Evolutionary conservation across 176 grass and related monocot species (phyloP), one percentile per base, ranked within the genome.

Genomic region (Tillandsia leiboldiana): DNA sequence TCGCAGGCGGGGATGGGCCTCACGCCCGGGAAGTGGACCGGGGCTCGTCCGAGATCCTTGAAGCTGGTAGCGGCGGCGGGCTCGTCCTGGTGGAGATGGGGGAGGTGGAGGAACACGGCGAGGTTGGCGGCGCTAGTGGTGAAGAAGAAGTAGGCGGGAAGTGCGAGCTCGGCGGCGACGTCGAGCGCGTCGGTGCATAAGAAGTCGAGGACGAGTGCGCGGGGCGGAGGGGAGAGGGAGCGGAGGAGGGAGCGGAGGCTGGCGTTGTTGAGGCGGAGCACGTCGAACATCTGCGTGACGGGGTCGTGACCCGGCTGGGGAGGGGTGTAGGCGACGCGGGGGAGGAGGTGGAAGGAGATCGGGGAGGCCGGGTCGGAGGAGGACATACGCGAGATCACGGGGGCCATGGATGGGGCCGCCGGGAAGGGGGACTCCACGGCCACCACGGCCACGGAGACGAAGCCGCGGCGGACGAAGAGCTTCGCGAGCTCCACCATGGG

Each of bases 81-180:
- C 20, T 33, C 0, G 27, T 0, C 24, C 24, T 24, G 24, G 24
- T 24, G 24, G 24, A 24, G 24, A 0, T 9, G 71, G 0, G 80
- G 67, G 8, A 86, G 2, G 50, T 72, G 70, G 13, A 78, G 48
- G 17, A 23, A 12, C 13, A 61, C 8, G 11, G 82, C 79, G 15
- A 82, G 24, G 66, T 62, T n/a, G 42, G 69, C 9, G 17, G 65
- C 73, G 51, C 75, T 27, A 1, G 76, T 56, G 22, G 85, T 75
- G 51, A 50, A 57, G 72, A 80, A 91, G 20, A 84, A 48, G 65
- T 87, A 87, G 0, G 75, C 76, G 29, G 84, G 88, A 24, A 87
- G 52, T 24, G 73, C 71, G 56, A 91, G 72, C 29, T 87, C 75
- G 6, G 26, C 12, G 15, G 82, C 85, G 17, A 85, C 76, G 48